Evolutionary conservation across 2,329 filamentous ascomycete genomes (phyloP), one percentile per base, ranked within the genome.

Genomic region (Penicillium aurantiogriseum): DNA sequence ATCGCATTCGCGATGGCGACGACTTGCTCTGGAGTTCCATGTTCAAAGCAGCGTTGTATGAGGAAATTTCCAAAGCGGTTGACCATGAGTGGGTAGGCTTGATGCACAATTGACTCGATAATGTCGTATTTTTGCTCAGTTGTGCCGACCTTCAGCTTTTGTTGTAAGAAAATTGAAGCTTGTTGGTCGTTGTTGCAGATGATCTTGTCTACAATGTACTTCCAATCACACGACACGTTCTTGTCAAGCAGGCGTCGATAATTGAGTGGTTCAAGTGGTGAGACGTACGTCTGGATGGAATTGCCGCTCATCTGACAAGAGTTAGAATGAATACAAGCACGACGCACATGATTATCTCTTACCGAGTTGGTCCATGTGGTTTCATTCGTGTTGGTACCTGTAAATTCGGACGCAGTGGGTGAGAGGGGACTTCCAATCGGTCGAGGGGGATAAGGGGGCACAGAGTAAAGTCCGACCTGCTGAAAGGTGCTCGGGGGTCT

Each of bases 181-280:
- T 99, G 94, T 76, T 99, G 94, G 71, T 99, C 94, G 74, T 99
- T 97, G 79, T 92, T 97, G 84, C 91, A 95, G 65, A 99, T 92
- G 72, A 99, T 99, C 81, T 97, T 97, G 80, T 99, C 93, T 54
- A 99, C 94, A 67, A 99, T 97, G 74, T 96, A 97, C 78, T 94
- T 96, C 94, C 93, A 99, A 79, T 99, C 95, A 78, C 93, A 97
- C 70, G 90, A 96, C 76, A 96, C 91, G 72, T 93, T 96, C 70
- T 92, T 92, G 71, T 99, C 94, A 46, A 97, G 85, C 39, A 99
- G 84, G 55, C 92, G 92, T 59, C 94, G 92, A 71, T 97, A 99
- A 76, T 99, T 97, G 68, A 97, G 84, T 11, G 93, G 94, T 76
- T 99, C 94, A 7, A 90, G 89, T 4, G 92, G 88, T 11, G 90